Base-by-base conservation (phyloP, 2,329 filamentous ascomycete genomes). In the Aspergillus sclerotialis region DNA sequence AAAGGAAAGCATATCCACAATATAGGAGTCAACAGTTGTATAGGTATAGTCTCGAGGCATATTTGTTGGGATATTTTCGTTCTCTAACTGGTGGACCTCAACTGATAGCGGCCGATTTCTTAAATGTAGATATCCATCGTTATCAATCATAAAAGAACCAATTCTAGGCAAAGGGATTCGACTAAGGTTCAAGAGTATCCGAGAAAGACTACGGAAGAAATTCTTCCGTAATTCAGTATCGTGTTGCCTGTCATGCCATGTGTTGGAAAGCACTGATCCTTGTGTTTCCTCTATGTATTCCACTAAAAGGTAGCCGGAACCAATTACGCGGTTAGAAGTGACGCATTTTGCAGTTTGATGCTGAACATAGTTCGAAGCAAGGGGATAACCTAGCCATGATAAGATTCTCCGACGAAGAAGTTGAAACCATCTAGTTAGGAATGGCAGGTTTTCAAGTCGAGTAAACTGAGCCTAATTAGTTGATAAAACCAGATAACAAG, bases 81-180 rank as follows among this genome's bases (percentile, higher is more conserved):
- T n/a, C n/a, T n/a, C n/a, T n/a, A n/a, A n/a, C n/a, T n/a, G n/a
- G n/a, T n/a, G 43, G 10, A 48, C 30, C 9, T 41, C 32, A 16
- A 46, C 29, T 1, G 44, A 38, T 5, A 48, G 37, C 5, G 46
- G 44, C 0, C 44, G 35, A 23, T 47, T 49, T 2, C 7, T 31
- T 7, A 55, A 34, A 3, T 9, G 19, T 12, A 57, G 27, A 24
- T 39, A 38, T 7, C 55, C 46, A 8, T 50, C 19, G 3, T 50
- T 30, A 29, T 59, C 41, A 7, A 64, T 45, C 10, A 43, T 46
- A 9, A 54, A 47, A 8, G 60, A 63, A 3, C 58, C 58, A 32
- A 65, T 63, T 7, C 46, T 43, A 5, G 50, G 51, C 7, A 58
- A 30, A 15, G 54, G 48, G 7, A 39, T 41, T n/a, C 45, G 39